Evolutionary conservation across 2,329 filamentous ascomycete species (phyloP), one percentile per base, ranked within the genome.

Genomic region (Ramularia collo-cygni): DNA sequence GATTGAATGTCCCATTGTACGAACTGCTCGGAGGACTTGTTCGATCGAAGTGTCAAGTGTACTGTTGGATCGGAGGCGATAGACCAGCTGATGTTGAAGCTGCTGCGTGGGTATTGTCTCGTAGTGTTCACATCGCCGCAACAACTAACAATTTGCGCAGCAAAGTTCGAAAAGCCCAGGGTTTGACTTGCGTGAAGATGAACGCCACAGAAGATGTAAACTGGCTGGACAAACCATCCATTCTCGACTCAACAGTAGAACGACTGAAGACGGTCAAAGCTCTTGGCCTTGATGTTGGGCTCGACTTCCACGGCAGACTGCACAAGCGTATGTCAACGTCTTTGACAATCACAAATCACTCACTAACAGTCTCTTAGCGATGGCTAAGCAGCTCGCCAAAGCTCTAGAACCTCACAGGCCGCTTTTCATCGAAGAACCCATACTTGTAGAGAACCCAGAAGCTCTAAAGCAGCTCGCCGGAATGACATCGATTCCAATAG

Each of bases 61-160:
- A 87, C 55, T 79, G 79, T 10, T 87, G 84, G 83, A 87, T 88
- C 42, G 83, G 83, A 3, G 83, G 83, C 3, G 83, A 87, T 50
- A 66, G 81, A 3, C 84, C 84, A 0, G 61, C 65, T 6, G 83
- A 86, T 50, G 74, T 88, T 2, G 76, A 79, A 52, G 56, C 35
- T 4, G 57, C 56, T n/a, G 58, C 59, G 19, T 24, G 10, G 6
- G 21, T 24, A 6, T n/a, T n/a, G n/a, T n/a, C n/a, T n/a, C n/a
- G n/a, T n/a, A n/a, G n/a, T n/a, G n/a, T n/a, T n/a, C n/a, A n/a
- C n/a, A n/a, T n/a, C n/a, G n/a, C n/a, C n/a, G n/a, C n/a, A n/a
- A n/a, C n/a, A n/a, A n/a, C n/a, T n/a, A n/a, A n/a, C n/a, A n/a
- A n/a, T n/a, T n/a, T n/a, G n/a, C n/a, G n/a, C 21, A 24, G 21